Conservation (phyloP, 306 rosid genomes). For the Sechiopsis laciniata region DNA sequence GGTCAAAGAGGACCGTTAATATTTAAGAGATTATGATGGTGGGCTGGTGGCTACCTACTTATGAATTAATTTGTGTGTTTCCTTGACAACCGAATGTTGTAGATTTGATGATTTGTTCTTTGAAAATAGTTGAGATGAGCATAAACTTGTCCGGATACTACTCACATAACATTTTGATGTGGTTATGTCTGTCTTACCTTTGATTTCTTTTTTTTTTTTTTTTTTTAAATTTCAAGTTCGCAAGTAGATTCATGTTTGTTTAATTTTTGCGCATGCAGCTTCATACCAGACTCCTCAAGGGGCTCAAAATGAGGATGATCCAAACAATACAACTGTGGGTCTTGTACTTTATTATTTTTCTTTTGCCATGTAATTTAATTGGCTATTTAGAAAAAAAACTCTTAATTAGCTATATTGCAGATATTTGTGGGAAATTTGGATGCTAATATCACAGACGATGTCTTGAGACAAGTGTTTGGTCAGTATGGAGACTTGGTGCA, state of each 20-base stretch:
- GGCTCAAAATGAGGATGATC: constrained; percentile 78
- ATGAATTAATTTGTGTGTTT: no score
- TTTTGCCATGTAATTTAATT: background rate
- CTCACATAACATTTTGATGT: no score
- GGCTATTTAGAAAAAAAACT: constrained; percentile 32
- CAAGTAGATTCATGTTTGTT: constrained; percentile 10
- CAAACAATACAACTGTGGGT: constrained; percentile 91
- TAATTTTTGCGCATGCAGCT: constrained; percentile 53
- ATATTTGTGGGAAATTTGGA: constrained; percentile 96
- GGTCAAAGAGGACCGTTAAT: no score
- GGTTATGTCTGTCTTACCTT: no score
- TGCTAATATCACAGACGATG: constrained; percentile 74
- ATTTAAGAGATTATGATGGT: no score
- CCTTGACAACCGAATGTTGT: no score
- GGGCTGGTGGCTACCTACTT: no score
- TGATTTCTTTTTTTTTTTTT: no score
- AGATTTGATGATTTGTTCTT: no score
- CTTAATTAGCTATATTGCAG: constrained; percentile 33
- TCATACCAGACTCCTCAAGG: constrained; percentile 79
- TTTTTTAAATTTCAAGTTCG: no score
- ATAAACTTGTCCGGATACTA: no score
- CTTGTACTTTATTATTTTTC: constrained; percentile 34
- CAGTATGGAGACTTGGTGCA: constrained; percentile 81
- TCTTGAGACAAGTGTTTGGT: constrained; percentile 76
- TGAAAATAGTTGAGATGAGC: no score